Evolutionary conservation across 78 protist genomes (phyloP).

Genomic region (Mastigamoeba balamuthi): DNA sequence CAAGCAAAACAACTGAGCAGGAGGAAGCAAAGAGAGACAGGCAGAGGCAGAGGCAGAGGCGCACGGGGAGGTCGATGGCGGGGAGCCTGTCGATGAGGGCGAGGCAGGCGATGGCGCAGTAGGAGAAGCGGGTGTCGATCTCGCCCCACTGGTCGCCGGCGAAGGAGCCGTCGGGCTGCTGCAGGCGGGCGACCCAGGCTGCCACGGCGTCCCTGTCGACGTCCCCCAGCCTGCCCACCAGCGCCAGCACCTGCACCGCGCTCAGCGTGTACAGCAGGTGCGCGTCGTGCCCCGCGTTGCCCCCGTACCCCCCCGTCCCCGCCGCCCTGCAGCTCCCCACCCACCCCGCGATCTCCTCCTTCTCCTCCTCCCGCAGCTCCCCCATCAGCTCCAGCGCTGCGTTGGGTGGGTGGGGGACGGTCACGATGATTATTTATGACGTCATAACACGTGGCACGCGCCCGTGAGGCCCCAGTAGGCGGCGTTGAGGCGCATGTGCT

Average conservation of each 20-base stretch:
- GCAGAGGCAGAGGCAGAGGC: too few species aligned
- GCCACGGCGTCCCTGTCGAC: constrained; percentile 39
- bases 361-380: constrained; percentile 28
- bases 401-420: background rate
- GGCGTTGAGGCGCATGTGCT: constrained; percentile 85
- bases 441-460: background rate
- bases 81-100: constrained; percentile 62
- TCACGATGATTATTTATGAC: background rate
- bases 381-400: constrained; percentile 60
- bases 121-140: constrained; percentile 91
- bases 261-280: constrained; percentile 91
- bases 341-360: constrained; percentile 42
- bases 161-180: constrained; percentile 93
- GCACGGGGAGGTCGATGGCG: constrained; percentile 11
- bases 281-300: constrained; percentile 85
- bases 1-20: too few species aligned
- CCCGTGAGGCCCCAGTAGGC: constrained; percentile 83
- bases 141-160: constrained; percentile 97
- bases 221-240: constrained; percentile 49
- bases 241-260: constrained; percentile 87
- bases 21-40: too few species aligned
- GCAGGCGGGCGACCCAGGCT: constrained; percentile 60
- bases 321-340: constrained; percentile 58
- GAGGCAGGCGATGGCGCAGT: constrained; percentile 80
- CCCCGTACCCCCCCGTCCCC: constrained; percentile 84